Evolutionary conservation across 2,329 filamentous ascomycete genomes (phyloP).

Genomic region (Alternaria tenuissima): DNA sequence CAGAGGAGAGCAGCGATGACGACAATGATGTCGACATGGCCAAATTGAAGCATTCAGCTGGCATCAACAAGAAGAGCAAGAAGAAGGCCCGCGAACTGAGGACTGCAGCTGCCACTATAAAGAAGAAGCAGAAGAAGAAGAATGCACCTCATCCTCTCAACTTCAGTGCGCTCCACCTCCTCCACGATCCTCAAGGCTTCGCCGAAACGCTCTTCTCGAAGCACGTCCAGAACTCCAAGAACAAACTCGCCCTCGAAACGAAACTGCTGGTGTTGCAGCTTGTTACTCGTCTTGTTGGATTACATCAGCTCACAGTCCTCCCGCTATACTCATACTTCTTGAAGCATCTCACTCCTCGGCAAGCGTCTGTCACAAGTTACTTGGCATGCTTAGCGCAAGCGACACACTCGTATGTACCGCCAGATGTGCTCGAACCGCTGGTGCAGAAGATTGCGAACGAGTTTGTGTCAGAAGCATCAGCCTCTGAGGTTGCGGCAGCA

Average conservation of each 20-base stretch:
- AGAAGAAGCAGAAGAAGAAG: constrained; percentile 84
- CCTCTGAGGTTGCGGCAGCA: constrained; percentile 87
- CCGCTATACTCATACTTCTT: constrained; percentile 82
- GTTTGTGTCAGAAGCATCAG: constrained; percentile 94
- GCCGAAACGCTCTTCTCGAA: constrained; percentile 89
- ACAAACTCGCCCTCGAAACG: constrained; percentile 85
- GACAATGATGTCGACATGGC: constrained; percentile 78
- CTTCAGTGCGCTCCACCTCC: constrained; percentile 92
- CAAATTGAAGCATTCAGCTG: constrained; percentile 82
- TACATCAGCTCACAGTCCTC: constrained; percentile 91
- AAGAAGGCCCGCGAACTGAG: constrained; percentile 83
- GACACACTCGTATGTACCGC: constrained; percentile 88
- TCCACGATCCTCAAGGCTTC: constrained; percentile 94
- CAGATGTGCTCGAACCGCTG: constrained; percentile 88
- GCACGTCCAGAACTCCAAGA: constrained; percentile 86
- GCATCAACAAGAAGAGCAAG: constrained; percentile 95
- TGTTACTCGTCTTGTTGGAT: constrained; percentile 86
- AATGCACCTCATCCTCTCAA: constrained; percentile 86
- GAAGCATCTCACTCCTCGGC: constrained; percentile 48
- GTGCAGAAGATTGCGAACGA: constrained; percentile 97
- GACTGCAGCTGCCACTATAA: constrained; percentile 82
- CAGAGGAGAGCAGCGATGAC: constrained; percentile 82
- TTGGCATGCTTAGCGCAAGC: constrained; percentile 91
- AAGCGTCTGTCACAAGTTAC: constrained; percentile 91
- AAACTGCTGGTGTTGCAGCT: constrained; percentile 90